Evolutionary conservation across 805 yeast species (phyloP), one percentile per base, ranked within the genome.

Genomic region (Groenewaldozyma tartarivorans): DNA sequence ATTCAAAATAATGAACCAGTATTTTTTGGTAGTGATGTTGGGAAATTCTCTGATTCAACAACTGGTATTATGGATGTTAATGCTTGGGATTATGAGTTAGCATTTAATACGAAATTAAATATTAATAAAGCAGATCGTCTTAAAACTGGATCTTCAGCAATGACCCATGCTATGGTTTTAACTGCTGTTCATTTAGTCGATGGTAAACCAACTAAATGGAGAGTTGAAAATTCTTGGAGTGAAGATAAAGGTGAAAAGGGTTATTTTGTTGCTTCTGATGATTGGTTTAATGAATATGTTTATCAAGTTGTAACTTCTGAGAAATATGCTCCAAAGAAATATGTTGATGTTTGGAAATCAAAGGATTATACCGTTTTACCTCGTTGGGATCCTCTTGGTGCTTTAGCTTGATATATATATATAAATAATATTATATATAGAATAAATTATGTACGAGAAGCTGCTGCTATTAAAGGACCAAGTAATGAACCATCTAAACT

Each of bases 91-190:
- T 82, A 77, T 60, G 66, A 72, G 47, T 60, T 77, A 41, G 56
- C 54, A 4, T 51, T 52, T 44, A 50, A 50, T 44, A 52, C 54
- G 30, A 58, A 66, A 41, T 61, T 72, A 54, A 67, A 74, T 41
- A 64, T 73, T 52, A 48, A 60, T 40, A 85, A 86, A 65, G 75
- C 75, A 16, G 79, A 85, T 39, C 68, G 95, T 46, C 76, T 86
- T 44, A 62, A 68, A 46, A 78, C 81, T 48, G 77, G 76, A 39
- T 77, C 85, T 46, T 80, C 90, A 16, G 66, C 75, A 48, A 83
- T 86, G 94, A 85, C 94, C 15, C 95, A 85, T 55, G 95, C 95
- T 20, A 85, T 85, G 95, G 71, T 79, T 19, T 74, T 85, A 53
- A 79, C 87, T 13, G 95, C 79, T 26, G 90, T 82, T 35, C 88